Base-by-base conservation (phyloP, 2,329 filamentous ascomycete species). In the Nemania serpens region DNA sequence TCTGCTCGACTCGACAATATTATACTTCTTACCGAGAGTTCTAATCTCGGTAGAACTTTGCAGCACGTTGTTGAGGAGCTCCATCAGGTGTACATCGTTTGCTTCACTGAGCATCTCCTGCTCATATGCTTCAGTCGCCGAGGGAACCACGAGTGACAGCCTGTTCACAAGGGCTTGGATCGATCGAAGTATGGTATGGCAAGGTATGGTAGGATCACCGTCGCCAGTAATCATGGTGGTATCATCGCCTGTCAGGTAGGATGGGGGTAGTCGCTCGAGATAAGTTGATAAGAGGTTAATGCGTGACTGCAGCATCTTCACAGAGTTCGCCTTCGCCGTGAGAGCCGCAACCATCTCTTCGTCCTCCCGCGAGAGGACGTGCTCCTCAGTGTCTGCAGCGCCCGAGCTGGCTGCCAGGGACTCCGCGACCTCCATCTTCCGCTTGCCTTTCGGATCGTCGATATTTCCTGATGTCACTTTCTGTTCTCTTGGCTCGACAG, bases 281-380 rank as follows among this genome's bases (percentile, higher is more conserved):
- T 97, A 98, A n/a, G 82, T 82, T 61, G 84, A 84, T 67, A 94
- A 84, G 58, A 94, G 83, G 46, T 84, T 82, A 68, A 95, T 86
- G 51, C 91, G 87, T 6, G 88, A 86, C 70, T 94, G 88, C 29
- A 99, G 86, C 88, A 97, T 97, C 77, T 93, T 94, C 71, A 97
- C 89, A 25, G 95, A 93, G 75, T 97, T 98, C 64, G 90, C 85
- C 71, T 96, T 97, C 62, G 93, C 90, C 29, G 89, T 95, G 20
- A 99, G 85, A 15, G 84, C 79, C 25, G 84, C 81, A 57, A 88
- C 80, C 72, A 84, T 79, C 73, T 88, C 85, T 56, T 87, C 82
- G 63, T 88, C 86, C 62, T 85, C 84, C 17, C 79, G 76, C 0
- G 81, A 82, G n/a, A 88, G 76, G 49, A 79, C 70, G 37, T 76